Evolutionary conservation across 2,329 filamentous ascomycete species (phyloP).

Genomic region (Xylariaceae sp.): DNA sequence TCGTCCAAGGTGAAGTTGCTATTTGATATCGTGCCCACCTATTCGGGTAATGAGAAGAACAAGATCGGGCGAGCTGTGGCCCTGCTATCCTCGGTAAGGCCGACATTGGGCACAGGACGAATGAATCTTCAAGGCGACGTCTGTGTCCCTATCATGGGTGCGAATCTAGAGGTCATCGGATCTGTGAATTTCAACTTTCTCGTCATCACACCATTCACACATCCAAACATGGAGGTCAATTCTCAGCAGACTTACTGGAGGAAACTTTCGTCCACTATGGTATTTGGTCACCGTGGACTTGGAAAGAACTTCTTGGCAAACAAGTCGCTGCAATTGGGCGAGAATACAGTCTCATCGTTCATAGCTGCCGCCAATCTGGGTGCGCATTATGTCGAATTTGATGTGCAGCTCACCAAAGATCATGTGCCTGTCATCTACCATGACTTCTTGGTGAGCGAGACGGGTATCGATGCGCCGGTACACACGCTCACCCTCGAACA

Average conservation of each 20-base stretch:
- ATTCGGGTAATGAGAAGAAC: conserved; percentile 82
- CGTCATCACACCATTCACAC: conserved; percentile 88
- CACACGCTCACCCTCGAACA: conserved; percentile 93
- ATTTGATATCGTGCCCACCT: conserved; percentile 94
- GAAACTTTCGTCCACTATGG: conserved; percentile 83
- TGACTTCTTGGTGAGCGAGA: conserved; percentile 96
- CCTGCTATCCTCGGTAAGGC: conserved; percentile 79
- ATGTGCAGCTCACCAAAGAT: conserved; percentile 98
- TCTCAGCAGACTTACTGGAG: conserved; percentile 96
- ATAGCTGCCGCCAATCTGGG: conserved; percentile 93
- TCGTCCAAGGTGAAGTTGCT: conserved; percentile 78
- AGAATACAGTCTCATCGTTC: conserved; percentile 94
- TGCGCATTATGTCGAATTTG: conserved; percentile 70
- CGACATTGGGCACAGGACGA: conserved; percentile 76
- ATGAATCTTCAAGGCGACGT: conserved; percentile 91
- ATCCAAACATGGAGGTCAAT: conserved; percentile 89
- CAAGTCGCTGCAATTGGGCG: conserved; percentile 86
- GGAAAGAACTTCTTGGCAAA: conserved; percentile 86
- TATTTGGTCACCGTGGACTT: conserved; percentile 67
- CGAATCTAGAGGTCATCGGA: conserved; percentile 84
- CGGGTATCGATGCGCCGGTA: conserved; percentile 92
- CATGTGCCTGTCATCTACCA: conserved; percentile 98
- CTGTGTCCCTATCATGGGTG: conserved; percentile 84
- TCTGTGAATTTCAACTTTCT: conserved; percentile 96
- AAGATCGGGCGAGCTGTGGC: conserved; percentile 88